phyloP scores from a whole-genome alignment of 345 rosid species.

The Punica granatum region DNA sequence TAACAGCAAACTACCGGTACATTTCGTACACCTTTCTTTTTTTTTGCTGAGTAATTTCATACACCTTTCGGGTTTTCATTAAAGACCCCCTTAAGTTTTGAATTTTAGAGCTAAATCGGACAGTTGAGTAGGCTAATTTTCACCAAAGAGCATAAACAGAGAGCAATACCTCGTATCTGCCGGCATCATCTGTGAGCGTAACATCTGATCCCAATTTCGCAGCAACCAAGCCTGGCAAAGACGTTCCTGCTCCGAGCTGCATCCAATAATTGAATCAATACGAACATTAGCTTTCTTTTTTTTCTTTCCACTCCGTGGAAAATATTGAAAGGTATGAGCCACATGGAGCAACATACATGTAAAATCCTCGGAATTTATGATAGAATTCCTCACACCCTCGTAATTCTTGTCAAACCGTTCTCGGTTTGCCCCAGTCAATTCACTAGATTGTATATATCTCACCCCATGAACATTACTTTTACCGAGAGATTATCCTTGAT shows the following conservation, averaged over 20 bases:
- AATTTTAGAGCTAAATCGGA: background rate
- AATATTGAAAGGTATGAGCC: too few relatives aligned
- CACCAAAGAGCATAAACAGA: background rate
- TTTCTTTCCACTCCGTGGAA: too few relatives aligned
- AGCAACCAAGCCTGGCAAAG: conserved; percentile 70
- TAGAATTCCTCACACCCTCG: too few relatives aligned
- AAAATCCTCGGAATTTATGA: too few relatives aligned
- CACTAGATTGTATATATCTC: background rate
- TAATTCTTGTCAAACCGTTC: background rate
- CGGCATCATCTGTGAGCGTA: conserved; percentile 60
- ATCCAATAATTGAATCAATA: background rate
- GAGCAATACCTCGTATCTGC: conserved; percentile 45
- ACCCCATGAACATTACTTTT: too few relatives aligned
- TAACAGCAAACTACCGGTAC: background rate
- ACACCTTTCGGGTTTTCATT: background rate
- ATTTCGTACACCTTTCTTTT: too few relatives aligned
- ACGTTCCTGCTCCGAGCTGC: conserved; percentile 83
- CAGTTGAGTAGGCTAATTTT: background rate
- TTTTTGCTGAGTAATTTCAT: background rate
- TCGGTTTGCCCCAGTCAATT: background rate
- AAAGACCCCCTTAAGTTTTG: background rate
- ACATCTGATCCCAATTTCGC: conserved; percentile 74
- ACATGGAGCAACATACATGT: too few relatives aligned
- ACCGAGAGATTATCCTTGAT: too few relatives aligned
- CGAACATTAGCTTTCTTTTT: too few relatives aligned